Evolutionary conservation across 768 basidiomycete genomes (phyloP), one percentile per base, ranked within the genome.

Genomic region (Macrolepiota fuliginosa): DNA sequence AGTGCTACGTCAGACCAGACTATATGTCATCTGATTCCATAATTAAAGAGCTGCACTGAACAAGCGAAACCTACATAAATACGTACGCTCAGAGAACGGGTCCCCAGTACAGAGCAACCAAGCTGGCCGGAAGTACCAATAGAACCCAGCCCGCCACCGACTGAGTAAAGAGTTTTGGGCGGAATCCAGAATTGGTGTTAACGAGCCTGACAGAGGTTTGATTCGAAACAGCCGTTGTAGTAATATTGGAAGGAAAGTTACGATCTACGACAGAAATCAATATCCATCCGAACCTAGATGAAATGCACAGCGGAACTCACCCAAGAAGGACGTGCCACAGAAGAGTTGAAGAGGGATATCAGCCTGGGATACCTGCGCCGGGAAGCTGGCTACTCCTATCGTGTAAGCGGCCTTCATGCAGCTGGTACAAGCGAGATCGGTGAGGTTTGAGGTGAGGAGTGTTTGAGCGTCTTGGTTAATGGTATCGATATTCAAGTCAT

Each of bases 341-440:
- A 70, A 63, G 29, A 67, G 64, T 24, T 75, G 62, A 0, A 74
- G 66, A 24, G 64, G 61, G 15, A 24, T 29, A 22, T 65, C 51
- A 22, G 66, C 54, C 32, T 63, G 47, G 2, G 63, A 63, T 32
- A 76, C 63, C 22, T 77, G 63, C 15, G 68, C 65, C 2, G 81
- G 77, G 53, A 76, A 74, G 13, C 69, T 58, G 13, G 72, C 56
- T 12, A 67, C 60, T 15, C 70, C 66, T 24, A 82, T 67, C 7
- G 68, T 73, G 64, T 78, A 80, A 19, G 74, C 76, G n/a, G 77
- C 77, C 70, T 83, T 79, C 57, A 76, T 72, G 66, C 82, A 83
- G 56, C 73, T 69, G 36, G 79, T 79, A 68, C 82, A 83, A 9
- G 75, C 67, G 15, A 81, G 63, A 11, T 71, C 78, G 39, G 71